Evolutionary conservation across 2,329 filamentous ascomycete genomes (phyloP), one percentile per base, ranked within the genome.

Genomic region (Thelonectria rubi): DNA sequence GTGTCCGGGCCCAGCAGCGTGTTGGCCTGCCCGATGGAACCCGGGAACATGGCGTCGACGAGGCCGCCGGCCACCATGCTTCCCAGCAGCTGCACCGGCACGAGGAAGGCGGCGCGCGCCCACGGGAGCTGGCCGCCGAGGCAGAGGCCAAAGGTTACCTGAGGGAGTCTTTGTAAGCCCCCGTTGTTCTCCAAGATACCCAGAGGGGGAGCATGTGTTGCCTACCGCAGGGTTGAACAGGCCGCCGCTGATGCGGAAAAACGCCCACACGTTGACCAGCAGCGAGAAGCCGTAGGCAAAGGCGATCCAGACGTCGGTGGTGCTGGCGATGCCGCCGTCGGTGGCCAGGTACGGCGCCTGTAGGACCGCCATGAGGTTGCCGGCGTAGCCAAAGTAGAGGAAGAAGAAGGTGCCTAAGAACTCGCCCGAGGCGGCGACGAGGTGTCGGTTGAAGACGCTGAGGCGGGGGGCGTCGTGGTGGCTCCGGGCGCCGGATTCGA

Each of bases 31-130:
- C 80, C 78, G 15, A 86, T 68, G 2, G 75, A 71, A 0, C 83
- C 84, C 0, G 86, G 86, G 34, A 88, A 81, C 34, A 89, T 76
- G 1, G 77, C 81, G 21, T 80, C 79, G 10, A 87, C 82, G 1
- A 89, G 78, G 11, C 80, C 85, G 0, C 84, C 82, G 0, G 87
- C 82, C 1, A 81, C 79, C 58, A 89, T 86, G 3, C 81, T 82
- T 5, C 75, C 87, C 1, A 85, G 64, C 7, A 90, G 66, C 70
- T 90, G 87, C 1, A 83, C 80, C 3, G 80, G 70, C 47, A 87
- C 78, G 43, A 88, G 76, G 3, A 86, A 69, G 0, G 58, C 32
- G 3, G 45, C 68, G 7, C 68, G 54, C 9, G 63, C 40, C 68
- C 68, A 70, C 8, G 66, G 56, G 0, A 70, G 43, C 24, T 70